Evolutionary conservation across 1,139 yeast genomes (phyloP).

Genomic region (Suhomyces maxii): DNA sequence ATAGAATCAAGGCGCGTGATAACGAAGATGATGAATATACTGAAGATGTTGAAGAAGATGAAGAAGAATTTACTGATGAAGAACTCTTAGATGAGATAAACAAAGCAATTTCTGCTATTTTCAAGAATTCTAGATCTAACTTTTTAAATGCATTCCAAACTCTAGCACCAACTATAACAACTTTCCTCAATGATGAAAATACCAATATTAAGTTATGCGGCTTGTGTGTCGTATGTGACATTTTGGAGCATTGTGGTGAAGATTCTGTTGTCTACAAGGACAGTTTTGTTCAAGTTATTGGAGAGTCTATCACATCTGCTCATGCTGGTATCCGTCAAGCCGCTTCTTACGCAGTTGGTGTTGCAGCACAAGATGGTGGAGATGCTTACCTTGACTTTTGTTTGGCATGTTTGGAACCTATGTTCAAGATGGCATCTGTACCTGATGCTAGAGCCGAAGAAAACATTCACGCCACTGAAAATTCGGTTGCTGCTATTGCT

Average conservation of each 20-base stretch:
- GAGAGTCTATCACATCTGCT: slow-evolving; percentile 62
- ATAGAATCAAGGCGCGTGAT: slow-evolving; percentile 70
- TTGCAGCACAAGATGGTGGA: slow-evolving; percentile 81
- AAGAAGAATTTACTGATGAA: slow-evolving; percentile 86
- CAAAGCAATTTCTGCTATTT: slow-evolving; percentile 71
- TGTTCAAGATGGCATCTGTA: slow-evolving; percentile 69
- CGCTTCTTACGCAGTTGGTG: slow-evolving; percentile 82
- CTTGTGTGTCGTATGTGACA: slow-evolving; percentile 74
- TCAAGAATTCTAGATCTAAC: slow-evolving; percentile 58
- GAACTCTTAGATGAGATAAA: slow-evolving; percentile 84
- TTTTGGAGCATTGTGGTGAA: slow-evolving; percentile 76
- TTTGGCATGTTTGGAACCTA: slow-evolving; percentile 66
- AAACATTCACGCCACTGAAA: slow-evolving; percentile 84
- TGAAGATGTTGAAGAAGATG: slow-evolving; percentile 76
- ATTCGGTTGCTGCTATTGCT: slow-evolving; percentile 79
- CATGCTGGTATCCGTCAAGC: slow-evolving; percentile 85
- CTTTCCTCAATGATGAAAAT: slow-evolving; percentile 64
- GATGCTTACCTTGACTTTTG: slow-evolving; percentile 61
- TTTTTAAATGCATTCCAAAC: slow-evolving; percentile 68
- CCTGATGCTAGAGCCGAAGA: slow-evolving; percentile 90
- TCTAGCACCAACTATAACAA: slow-evolving; percentile 54
- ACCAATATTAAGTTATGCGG: slow-evolving; percentile 75
- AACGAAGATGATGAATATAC: slow-evolving; percentile 72
- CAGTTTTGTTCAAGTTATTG: slow-evolving; percentile 60
- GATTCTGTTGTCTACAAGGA: slow-evolving; percentile 65